Percentiles rank a stretch among this genome's conserved stretches.
These are phyloP conservation scores for Monosporozyma aerobia DNA, from an alignment of 805 yeast genomes.

Conservation along the genomic window DNA sequence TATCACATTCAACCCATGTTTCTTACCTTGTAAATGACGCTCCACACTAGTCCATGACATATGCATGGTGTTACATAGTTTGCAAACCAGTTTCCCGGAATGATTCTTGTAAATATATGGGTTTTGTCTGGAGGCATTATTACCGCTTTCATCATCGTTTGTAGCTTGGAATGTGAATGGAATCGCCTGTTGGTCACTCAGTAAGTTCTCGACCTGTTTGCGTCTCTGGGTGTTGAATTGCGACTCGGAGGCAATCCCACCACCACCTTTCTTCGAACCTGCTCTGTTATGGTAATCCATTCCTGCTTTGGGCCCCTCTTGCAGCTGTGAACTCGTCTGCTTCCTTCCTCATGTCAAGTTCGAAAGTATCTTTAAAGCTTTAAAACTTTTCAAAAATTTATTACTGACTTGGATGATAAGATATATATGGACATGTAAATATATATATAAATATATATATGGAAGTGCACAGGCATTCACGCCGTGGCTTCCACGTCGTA, in stretches of 20 bases:
- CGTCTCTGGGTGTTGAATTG: slow-evolving; percentile 62
- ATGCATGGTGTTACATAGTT: slow-evolving; percentile 76
- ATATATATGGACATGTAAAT: not conserved
- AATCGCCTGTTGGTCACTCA: slow-evolving; percentile 32
- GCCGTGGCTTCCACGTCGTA: slow-evolving; percentile 2
- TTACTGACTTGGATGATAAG: not conserved
- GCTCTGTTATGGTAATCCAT: slow-evolving; percentile 82
- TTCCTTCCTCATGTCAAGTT: not conserved
- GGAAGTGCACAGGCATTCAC: not conserved
- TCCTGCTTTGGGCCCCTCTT: not conserved
- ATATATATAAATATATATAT: not conserved
- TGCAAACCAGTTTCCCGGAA: slow-evolving; percentile 77
- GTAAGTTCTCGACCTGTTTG: slow-evolving; percentile 56
- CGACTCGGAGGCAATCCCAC: slow-evolving; percentile 73
- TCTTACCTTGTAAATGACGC: slow-evolving; percentile 75
- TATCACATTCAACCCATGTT: slow-evolving; percentile 67
- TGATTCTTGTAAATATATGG: slow-evolving; percentile 83
- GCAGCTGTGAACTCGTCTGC: not conserved
- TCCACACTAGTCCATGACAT: slow-evolving; percentile 70
- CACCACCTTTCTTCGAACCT: slow-evolving; percentile 85
- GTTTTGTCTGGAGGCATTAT: slow-evolving; percentile 13
- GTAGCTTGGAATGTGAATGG: slow-evolving; percentile 30
- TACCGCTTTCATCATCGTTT: slow-evolving; percentile 35
- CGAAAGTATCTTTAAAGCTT: not conserved
- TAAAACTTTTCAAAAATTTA: not conserved